phyloP scores from a whole-genome alignment of 495 filamentous ascomycete genomes.

The Talaromyces trachyspermus region DNA sequence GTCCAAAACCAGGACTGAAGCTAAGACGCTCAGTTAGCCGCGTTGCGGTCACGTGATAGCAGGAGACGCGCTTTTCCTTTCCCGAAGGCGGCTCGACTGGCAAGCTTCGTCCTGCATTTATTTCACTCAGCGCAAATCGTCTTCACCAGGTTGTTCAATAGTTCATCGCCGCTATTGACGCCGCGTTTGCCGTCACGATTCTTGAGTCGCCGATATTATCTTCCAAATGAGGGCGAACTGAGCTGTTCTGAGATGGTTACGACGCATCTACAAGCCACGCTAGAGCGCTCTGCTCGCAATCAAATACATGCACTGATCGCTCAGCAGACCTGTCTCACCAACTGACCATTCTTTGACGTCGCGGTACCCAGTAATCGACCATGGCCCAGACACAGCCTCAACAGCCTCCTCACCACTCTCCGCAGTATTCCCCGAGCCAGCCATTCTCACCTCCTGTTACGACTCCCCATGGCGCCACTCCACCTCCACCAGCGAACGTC shows the following conservation, averaged over 20 bases:
- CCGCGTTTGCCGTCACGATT: neutral
- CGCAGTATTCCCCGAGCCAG: slow-evolving; percentile 40
- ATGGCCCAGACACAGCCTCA: slow-evolving; percentile 64
- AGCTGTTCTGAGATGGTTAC: slow-evolving; percentile 37
- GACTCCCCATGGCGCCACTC: slow-evolving; percentile 36
- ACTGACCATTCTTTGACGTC: neutral
- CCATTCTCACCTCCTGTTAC: slow-evolving; percentile 49
- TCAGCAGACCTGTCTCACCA: no score
- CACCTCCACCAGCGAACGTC: slow-evolving; percentile 39
- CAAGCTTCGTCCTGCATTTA: slow-evolving; percentile 1
- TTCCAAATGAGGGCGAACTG: neutral
- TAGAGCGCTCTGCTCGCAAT: slow-evolving; percentile 37
- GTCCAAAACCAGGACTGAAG: no score
- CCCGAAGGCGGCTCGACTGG: slow-evolving; percentile 4
- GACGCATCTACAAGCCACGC: slow-evolving; percentile 33
- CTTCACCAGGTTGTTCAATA: no score
- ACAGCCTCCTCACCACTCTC: slow-evolving; percentile 43
- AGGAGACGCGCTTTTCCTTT: slow-evolving; percentile 6
- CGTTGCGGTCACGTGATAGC: slow-evolving; percentile 7
- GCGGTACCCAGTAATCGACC: slow-evolving; percentile 16
- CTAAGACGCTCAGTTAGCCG: no score
- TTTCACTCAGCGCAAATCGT: neutral
- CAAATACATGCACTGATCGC: no score
- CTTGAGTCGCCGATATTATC: slow-evolving; percentile 3
- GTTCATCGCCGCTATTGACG: neutral